Conservation (phyloP, 1,284 basidiomycete genomes). For the Moesziomyces sp. region DNA sequence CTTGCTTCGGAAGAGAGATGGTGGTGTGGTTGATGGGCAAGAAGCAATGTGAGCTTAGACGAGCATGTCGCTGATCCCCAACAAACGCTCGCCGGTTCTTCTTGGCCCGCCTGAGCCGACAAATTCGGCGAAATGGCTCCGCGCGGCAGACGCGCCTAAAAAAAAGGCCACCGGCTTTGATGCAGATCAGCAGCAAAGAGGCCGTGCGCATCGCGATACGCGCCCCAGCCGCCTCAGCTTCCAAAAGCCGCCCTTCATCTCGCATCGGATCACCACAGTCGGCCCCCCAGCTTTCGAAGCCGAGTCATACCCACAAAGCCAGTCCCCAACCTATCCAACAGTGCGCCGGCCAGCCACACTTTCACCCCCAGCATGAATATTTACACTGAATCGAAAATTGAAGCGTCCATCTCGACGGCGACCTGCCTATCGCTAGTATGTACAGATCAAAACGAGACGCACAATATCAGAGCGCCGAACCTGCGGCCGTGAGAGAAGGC, state of each 20-base stretch:
- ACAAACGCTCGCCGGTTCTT: background rate
- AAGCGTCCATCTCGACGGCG: background rate
- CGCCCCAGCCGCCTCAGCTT: no score
- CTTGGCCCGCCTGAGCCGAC: background rate
- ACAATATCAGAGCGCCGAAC: background rate
- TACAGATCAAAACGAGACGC: conserved; percentile 4
- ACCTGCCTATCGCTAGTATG: background rate
- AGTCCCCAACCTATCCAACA: conserved; percentile 30
- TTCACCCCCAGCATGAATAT: conserved; percentile 10
- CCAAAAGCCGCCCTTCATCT: no score
- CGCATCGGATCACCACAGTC: no score
- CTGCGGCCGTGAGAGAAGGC: background rate
- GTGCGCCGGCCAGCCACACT: conserved; percentile 6
- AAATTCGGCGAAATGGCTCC: no score
- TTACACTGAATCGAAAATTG: conserved; percentile 24
- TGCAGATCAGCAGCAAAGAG: no score
- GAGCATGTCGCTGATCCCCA: background rate
- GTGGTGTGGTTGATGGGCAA: background rate
- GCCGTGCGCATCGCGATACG: no score
- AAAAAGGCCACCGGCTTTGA: no score
- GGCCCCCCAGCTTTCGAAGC: no score
- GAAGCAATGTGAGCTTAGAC: conserved; percentile 1
- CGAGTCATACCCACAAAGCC: no score
- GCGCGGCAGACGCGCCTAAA: no score
- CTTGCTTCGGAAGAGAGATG: background rate